These are phyloP conservation scores for Colletotrichum lindemuthianum DNA, from an alignment of 2,329 filamentous ascomycete genomes.

Conservation along the genomic window DNA sequence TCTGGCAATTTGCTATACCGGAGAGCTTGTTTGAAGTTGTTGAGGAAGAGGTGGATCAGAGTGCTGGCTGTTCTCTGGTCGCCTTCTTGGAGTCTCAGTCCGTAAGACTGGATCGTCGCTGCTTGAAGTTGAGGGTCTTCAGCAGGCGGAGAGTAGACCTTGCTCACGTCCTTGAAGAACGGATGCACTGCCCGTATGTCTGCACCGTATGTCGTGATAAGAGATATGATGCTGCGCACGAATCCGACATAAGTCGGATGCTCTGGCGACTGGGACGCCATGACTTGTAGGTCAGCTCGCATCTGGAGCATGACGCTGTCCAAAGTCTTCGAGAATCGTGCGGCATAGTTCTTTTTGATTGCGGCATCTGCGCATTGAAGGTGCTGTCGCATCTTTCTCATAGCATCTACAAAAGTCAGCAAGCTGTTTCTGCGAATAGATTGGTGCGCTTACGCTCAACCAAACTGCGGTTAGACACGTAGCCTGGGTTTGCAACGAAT, in stretches of 20 bases:
- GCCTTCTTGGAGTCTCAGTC: slow-evolving; percentile 62
- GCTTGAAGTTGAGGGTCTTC: slow-evolving; percentile 67
- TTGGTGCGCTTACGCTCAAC: slow-evolving; percentile 54
- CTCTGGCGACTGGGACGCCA: slow-evolving; percentile 47
- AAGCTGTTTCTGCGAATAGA: neutral
- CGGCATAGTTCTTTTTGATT: slow-evolving; percentile 48
- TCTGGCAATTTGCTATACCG: slow-evolving; percentile 58
- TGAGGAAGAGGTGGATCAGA: slow-evolving; percentile 67
- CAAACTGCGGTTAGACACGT: slow-evolving; percentile 58
- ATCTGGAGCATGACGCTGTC: slow-evolving; percentile 64
- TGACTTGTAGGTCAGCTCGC: slow-evolving; percentile 57
- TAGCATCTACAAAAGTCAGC: slow-evolving; percentile 42
- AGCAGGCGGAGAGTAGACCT: slow-evolving; percentile 64
- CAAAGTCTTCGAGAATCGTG: slow-evolving; percentile 56
- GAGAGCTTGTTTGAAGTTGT: slow-evolving; percentile 66
- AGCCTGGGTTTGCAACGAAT: slow-evolving; percentile 53
- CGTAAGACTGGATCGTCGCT: slow-evolving; percentile 65
- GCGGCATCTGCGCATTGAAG: slow-evolving; percentile 52
- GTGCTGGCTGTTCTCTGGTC: slow-evolving; percentile 58
- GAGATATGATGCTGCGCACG: slow-evolving; percentile 60
- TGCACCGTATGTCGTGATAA: slow-evolving; percentile 64
- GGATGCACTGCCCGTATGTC: slow-evolving; percentile 64
- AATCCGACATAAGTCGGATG: slow-evolving; percentile 62
- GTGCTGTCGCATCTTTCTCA: slow-evolving; percentile 61
- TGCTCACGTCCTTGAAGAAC: slow-evolving; percentile 67